phyloP scores from a whole-genome alignment of 495 filamentous ascomycete genomes.

The Talaromyces ruber region DNA sequence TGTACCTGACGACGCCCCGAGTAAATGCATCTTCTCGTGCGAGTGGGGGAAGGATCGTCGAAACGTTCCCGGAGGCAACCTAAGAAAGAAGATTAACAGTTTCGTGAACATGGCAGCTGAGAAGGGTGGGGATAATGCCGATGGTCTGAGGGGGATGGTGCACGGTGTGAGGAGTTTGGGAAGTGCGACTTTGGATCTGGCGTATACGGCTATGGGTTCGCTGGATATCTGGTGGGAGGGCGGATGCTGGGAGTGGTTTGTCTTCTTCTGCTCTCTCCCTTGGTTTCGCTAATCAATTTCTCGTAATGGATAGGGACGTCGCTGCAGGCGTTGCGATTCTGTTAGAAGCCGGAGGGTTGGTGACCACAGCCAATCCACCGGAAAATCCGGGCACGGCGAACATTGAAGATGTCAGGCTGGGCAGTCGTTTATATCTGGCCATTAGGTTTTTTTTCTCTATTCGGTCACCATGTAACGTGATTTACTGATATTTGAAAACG shows the following conservation, averaged over 20 bases:
- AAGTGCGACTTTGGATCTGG: constrained; percentile 48
- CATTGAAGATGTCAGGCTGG: constrained; percentile 49
- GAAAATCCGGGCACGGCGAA: constrained; percentile 40
- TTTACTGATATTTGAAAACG: neutral
- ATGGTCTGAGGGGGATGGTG: constrained; percentile 57
- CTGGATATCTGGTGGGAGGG: constrained; percentile 55
- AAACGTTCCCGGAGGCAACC: constrained; percentile 51
- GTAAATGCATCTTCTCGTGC: constrained; percentile 58
- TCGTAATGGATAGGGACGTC: constrained; percentile 33
- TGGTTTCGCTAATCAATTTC: neutral
- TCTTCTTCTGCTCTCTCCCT: constrained; percentile 6
- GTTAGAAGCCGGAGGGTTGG: constrained; percentile 51
- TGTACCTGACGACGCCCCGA: constrained; percentile 52
- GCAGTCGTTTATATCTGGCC: constrained; percentile 56
- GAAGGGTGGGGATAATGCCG: constrained; percentile 32
- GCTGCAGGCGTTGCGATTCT: constrained; percentile 49
- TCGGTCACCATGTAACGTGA: neutral
- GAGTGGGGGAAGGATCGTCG: constrained; percentile 68
- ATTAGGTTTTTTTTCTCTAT: constrained; percentile 37
- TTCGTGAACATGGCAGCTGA: constrained; percentile 65
- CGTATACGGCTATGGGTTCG: constrained; percentile 48
- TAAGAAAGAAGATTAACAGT: constrained; percentile 59
- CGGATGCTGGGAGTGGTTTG: constrained; percentile 50
- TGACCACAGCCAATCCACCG: constrained; percentile 61
- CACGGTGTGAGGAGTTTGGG: constrained; percentile 52